Evolutionary conservation across 352 stramenopile species (phyloP).

Genomic region (Blastocystis sp.): DNA sequence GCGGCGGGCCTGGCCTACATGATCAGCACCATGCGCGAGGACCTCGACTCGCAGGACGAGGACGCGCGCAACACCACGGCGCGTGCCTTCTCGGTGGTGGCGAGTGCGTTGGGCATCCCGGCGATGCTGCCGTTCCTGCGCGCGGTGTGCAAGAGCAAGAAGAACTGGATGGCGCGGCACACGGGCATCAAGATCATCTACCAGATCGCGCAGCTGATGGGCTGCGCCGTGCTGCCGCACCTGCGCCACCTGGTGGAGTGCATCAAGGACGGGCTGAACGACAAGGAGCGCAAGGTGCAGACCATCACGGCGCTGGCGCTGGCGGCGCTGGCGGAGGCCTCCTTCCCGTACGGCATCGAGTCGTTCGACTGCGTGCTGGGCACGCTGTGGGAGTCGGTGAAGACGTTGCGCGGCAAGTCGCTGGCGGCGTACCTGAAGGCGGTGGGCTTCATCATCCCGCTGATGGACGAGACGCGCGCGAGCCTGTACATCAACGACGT

Average conservation of each 20-base stretch:
- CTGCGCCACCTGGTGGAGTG: constrained; percentile 95
- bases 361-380: constrained; percentile 96
- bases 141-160: constrained; percentile 93
- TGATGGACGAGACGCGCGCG: constrained; percentile 98
- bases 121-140: constrained; percentile 95
- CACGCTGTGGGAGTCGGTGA: constrained; percentile 92
- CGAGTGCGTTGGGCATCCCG: constrained; percentile 92
- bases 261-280: constrained; percentile 91
- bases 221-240: constrained; percentile 93
- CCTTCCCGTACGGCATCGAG: constrained; percentile 98
- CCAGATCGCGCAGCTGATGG: constrained; percentile 96
- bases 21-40: constrained; percentile 97
- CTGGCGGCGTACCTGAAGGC: constrained; percentile 96
- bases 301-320: constrained; percentile 97
- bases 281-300: constrained; percentile 90
- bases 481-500: constrained; percentile 97
- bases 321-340: constrained; percentile 91
- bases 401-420: constrained; percentile 93
- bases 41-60: constrained; percentile 97
- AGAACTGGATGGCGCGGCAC: constrained; percentile 96
- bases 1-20: constrained; percentile 95
- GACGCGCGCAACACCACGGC: constrained; percentile 98
- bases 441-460: constrained; percentile 96
- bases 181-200: constrained; percentile 98
- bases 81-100: constrained; percentile 95